These are phyloP conservation scores for Saksenaea oblongispora DNA, from an alignment of 371 early-diverging fungal genomes.

Conservation along the genomic window DNA sequence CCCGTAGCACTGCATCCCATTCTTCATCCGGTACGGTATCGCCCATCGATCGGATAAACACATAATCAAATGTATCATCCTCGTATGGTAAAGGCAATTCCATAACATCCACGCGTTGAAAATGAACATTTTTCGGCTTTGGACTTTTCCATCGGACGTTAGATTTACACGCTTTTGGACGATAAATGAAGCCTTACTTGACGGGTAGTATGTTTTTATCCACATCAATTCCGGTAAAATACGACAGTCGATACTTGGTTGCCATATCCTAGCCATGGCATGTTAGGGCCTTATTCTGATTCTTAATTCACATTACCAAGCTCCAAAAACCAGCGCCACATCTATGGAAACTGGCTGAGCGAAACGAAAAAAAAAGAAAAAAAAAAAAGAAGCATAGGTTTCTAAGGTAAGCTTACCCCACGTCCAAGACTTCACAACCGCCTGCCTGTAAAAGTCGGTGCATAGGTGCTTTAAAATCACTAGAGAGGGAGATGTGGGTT, in stretches of 20 bases:
- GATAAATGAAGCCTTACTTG: constrained; percentile 20
- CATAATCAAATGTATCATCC: constrained; percentile 41
- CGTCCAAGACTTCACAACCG: constrained; percentile 44
- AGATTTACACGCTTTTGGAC: neutral
- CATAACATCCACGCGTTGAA: constrained; percentile 36
- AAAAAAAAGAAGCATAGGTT: no score
- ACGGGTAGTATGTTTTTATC: constrained; percentile 39
- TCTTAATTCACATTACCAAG: constrained; percentile 23
- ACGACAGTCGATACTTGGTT: constrained; percentile 32
- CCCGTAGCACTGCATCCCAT: constrained; percentile 42
- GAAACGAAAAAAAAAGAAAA: neutral
- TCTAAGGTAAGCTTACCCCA: constrained; percentile 35
- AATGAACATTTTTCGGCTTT: constrained; percentile 29
- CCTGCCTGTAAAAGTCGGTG: constrained; percentile 37
- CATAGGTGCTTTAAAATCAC: constrained; percentile 45
- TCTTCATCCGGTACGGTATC: constrained; percentile 36
- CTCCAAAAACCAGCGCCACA: constrained; percentile 51
- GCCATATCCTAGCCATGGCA: constrained; percentile 41
- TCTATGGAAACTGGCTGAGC: constrained; percentile 12
- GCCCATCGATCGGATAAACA: constrained; percentile 46
- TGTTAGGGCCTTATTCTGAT: neutral
- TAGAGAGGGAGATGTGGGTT: no score
- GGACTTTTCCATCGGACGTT: neutral
- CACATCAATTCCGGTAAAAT: constrained; percentile 47
- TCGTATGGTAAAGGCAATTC: constrained; percentile 45